These are phyloP conservation scores for Xylona heveae DNA, from an alignment of 495 filamentous ascomycete genomes.

Conservation along the genomic window DNA sequence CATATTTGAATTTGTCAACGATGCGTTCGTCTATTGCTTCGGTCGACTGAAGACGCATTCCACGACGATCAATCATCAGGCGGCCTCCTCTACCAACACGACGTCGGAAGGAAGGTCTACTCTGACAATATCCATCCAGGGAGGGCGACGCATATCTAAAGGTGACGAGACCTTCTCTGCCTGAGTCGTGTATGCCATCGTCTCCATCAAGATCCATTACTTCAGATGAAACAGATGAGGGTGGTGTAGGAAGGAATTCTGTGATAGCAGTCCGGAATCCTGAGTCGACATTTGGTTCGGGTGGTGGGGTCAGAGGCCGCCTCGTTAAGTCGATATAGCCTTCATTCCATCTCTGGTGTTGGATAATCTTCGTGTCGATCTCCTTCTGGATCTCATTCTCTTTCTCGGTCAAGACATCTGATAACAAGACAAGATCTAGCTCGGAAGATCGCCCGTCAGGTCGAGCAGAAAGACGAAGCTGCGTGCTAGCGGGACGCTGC, in stretches of 20 bases:
- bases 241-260: slow-evolving; percentile 69
- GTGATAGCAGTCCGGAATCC: slow-evolving; percentile 61
- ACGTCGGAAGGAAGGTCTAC: slow-evolving; percentile 38
- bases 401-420: slow-evolving; percentile 59
- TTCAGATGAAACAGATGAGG: slow-evolving; percentile 53
- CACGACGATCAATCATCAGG: slow-evolving; percentile 60
- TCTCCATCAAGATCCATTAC: slow-evolving; percentile 16
- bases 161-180: slow-evolving; percentile 19
- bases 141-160: slow-evolving; percentile 27
- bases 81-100: slow-evolving; percentile 58
- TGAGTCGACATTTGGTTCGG: slow-evolving; percentile 31
- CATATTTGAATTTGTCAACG: slow-evolving; percentile 63
- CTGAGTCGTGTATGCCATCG: slow-evolving; percentile 10
- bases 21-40: slow-evolving; percentile 6
- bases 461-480: slow-evolving; percentile 46
- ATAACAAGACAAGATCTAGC: slow-evolving; percentile 53
- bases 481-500: slow-evolving; percentile 31
- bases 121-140: slow-evolving; percentile 14
- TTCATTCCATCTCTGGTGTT: slow-evolving; percentile 73
- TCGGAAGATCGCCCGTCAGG: slow-evolving; percentile 48
- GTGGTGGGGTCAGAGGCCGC: slow-evolving; percentile 54
- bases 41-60: slow-evolving; percentile 16
- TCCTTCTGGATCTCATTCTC: slow-evolving; percentile 56
- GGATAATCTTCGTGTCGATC: slow-evolving; percentile 58
- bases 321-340: slow-evolving; percentile 67